Percentiles rank a stretch among this genome's conserved stretches.
phyloP scores from a whole-genome alignment of 1,139 yeast species.

The Nakaseomyces kungkrabaensis region DNA sequence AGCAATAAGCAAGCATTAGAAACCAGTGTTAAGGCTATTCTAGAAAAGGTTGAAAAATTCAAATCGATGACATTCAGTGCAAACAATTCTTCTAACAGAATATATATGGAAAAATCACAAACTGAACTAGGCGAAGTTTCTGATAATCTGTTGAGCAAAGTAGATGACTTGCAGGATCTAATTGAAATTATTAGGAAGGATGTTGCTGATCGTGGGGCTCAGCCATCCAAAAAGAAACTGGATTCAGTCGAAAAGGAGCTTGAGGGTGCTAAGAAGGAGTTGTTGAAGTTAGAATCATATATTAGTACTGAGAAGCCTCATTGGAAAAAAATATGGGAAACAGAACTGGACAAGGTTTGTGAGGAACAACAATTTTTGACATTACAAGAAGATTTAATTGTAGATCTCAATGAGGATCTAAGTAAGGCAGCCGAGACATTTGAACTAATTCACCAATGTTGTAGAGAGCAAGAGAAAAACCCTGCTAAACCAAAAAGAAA shows the following conservation, averaged over 20 bases:
- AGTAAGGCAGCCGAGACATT: constrained; percentile 74
- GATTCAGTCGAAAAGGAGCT: constrained; percentile 59
- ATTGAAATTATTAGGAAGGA: constrained; percentile 87
- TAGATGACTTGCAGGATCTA: constrained; percentile 85
- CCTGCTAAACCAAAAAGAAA: constrained; percentile 31
- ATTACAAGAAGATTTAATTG: constrained; percentile 76
- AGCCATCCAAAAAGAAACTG: constrained; percentile 68
- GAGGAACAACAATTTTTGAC: constrained; percentile 91
- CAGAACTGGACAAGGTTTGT: constrained; percentile 79
- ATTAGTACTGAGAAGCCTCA: constrained; percentile 64
- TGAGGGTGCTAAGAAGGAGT: constrained; percentile 42
- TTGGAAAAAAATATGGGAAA: constrained; percentile 91
- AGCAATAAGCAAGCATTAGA: constrained; percentile 38
- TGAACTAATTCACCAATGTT: constrained; percentile 69
- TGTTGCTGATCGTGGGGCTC: constrained; percentile 85
- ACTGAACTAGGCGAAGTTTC: constrained; percentile 65
- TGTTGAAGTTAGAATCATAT: constrained; percentile 49
- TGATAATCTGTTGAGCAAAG: constrained; percentile 61
- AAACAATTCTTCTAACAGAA: constrained; percentile 38
- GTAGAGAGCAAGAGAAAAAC: constrained; percentile 59
- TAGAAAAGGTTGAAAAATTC: constrained; percentile 42
- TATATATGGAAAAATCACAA: constrained; percentile 73
- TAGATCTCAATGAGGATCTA: constrained; percentile 72
- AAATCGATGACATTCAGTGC: constrained; percentile 29
- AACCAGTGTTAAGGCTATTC: constrained; percentile 37